A percentile compares a stretch with the other conserved stretches of the same genome.
Conservation (phyloP, 495 filamentous ascomycete genomes). For the Cercophora scortea region DNA sequence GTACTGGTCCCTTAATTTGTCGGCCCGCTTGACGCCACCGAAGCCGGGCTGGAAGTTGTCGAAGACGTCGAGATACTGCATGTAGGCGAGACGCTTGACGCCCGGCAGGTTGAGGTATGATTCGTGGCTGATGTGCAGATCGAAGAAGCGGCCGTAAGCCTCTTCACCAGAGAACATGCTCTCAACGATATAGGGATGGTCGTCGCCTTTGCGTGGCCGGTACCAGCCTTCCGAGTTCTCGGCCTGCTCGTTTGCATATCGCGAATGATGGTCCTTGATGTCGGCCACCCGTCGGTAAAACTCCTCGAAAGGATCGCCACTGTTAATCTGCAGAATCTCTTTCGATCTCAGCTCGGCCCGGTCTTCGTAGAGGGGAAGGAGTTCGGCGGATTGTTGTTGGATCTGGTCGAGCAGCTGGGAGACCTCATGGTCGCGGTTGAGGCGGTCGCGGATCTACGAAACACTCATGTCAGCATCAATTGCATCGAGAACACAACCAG, state of each 20-base stretch:
- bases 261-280: slow-evolving; percentile 79
- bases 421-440: slow-evolving; percentile 86
- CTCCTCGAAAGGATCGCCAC: slow-evolving; percentile 82
- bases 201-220: slow-evolving; percentile 53
- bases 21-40: slow-evolving; percentile 59
- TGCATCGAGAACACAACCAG: too few relatives aligned
- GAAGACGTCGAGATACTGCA: slow-evolving; percentile 86
- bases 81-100: slow-evolving; percentile 73
- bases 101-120: slow-evolving; percentile 82
- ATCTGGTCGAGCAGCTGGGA: slow-evolving; percentile 79
- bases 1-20: slow-evolving; percentile 86
- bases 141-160: slow-evolving; percentile 80
- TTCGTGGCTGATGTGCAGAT: slow-evolving; percentile 77
- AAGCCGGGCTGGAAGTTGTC: slow-evolving; percentile 73
- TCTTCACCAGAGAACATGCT: slow-evolving; percentile 95
- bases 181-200: slow-evolving; percentile 71
- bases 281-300: slow-evolving; percentile 79
- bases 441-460: slow-evolving; percentile 67
- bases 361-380: slow-evolving; percentile 82
- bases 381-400: slow-evolving; percentile 70
- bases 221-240: slow-evolving; percentile 94
- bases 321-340: slow-evolving; percentile 77
- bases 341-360: slow-evolving; percentile 57
- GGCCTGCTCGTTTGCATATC: slow-evolving; percentile 88
- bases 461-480: background rate